Evolutionary conservation across 164 flowering plant species (phyloP).

Genomic region (Vitis rotundifolia): DNA sequence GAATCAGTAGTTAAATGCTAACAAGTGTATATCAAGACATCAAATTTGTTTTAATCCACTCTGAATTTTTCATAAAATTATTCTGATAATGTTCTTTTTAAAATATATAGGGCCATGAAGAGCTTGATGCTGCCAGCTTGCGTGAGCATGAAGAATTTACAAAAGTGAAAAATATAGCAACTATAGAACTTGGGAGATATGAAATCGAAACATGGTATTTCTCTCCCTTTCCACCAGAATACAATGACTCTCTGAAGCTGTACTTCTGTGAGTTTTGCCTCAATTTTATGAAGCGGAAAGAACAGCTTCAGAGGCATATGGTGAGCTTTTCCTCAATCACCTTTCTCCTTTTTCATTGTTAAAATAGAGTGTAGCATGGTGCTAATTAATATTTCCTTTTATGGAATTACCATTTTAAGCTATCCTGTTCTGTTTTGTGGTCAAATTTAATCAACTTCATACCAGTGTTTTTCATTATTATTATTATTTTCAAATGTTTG

Average conservation of each 20-base stretch:
- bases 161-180: slow-evolving; percentile 95
- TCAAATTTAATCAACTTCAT: too few species aligned
- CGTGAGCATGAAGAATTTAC: slow-evolving; percentile 99
- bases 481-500: background rate
- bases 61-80: background rate
- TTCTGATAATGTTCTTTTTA: background rate
- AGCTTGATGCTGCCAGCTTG: slow-evolving; percentile 98
- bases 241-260: slow-evolving; percentile 80
- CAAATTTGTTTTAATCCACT: background rate
- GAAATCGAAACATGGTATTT: slow-evolving; percentile 99
- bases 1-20: too few species aligned
- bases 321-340: slow-evolving; percentile 48
- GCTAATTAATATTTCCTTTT: background rate
- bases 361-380: background rate
- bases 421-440: too few species aligned
- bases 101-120: slow-evolving; percentile 83
- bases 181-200: slow-evolving; percentile 95
- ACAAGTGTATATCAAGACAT: too few species aligned
- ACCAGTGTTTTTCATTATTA: background rate
- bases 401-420: too few species aligned
- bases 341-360: background rate
- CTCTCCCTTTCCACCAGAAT: slow-evolving; percentile 98
- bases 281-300: slow-evolving; percentile 98
- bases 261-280: slow-evolving; percentile 97
- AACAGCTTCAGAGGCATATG: slow-evolving; percentile 98